These are phyloP conservation scores for Radiomyces spectabilis DNA, from an alignment of 192 early-diverging fungal genomes.

Conservation along the genomic window DNA sequence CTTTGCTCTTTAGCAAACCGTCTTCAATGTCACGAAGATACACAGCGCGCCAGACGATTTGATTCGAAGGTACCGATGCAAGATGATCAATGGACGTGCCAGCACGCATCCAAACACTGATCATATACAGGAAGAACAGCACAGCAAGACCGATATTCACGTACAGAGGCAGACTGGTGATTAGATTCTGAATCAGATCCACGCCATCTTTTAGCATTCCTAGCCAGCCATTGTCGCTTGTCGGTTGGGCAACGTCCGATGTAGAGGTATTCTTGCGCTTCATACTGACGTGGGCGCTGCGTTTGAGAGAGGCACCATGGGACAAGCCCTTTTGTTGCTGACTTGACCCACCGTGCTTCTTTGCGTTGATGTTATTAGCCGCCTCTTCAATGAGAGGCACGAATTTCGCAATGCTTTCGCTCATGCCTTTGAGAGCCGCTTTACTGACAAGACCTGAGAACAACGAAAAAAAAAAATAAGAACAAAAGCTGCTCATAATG, in stretches of 20 bases:
- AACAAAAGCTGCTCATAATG: neutral
- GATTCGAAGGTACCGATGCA: neutral
- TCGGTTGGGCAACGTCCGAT: neutral
- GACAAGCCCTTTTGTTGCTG: neutral
- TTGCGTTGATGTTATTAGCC: constrained; percentile 8
- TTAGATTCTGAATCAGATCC: neutral
- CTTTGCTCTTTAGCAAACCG: constrained; percentile 21
- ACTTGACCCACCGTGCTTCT: neutral
- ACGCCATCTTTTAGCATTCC: neutral
- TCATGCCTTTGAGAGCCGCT: constrained; percentile 51
- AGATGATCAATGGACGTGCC: neutral
- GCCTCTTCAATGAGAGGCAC: constrained; percentile 38
- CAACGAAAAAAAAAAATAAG: neutral
- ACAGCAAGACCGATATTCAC: neutral
- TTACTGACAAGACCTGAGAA: constrained; percentile 43
- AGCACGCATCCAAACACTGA: neutral
- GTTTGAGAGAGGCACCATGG: neutral
- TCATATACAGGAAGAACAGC: neutral
- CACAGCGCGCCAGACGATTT: constrained; percentile 33
- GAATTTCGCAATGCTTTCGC: constrained; percentile 43
- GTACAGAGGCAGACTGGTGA: neutral
- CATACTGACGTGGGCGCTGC: neutral
- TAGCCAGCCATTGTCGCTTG: neutral
- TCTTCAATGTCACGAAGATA: constrained; percentile 43
- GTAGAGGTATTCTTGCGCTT: neutral